A percentile compares a stretch with the other conserved stretches of the same genome.
Evolutionary conservation across 331 rosid genomes (phyloP).

Genomic region (Arachis monticola): DNA sequence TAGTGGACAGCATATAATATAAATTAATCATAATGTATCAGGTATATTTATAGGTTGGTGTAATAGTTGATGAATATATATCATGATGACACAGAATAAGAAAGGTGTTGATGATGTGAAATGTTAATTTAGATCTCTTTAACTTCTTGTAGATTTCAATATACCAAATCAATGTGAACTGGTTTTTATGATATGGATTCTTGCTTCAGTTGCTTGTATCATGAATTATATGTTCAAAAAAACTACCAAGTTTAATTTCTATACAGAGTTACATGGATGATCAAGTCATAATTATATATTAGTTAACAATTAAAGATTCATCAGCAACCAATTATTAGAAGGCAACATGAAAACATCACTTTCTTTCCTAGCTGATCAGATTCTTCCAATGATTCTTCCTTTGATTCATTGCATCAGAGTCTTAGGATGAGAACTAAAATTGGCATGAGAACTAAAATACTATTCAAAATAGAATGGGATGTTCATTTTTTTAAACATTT

Average conservation of each 20-base stretch:
- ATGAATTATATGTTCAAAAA: constrained; percentile 1
- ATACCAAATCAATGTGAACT: too few relatives aligned
- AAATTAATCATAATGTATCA: too few relatives aligned
- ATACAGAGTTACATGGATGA: too few relatives aligned
- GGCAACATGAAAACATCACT: constrained; percentile 5
- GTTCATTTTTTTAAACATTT: background rate
- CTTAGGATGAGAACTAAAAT: background rate
- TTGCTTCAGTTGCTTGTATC: background rate
- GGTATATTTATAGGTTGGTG: constrained; percentile 3
- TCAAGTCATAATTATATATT: too few relatives aligned
- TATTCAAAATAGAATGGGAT: too few relatives aligned
- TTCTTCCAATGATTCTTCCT: constrained; percentile 4
- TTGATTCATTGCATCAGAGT: background rate
- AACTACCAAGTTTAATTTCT: background rate
- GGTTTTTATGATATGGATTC: too few relatives aligned
- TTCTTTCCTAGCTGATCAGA: background rate
- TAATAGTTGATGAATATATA: background rate
- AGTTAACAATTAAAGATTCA: too few relatives aligned
- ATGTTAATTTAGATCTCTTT: background rate
- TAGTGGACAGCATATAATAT: constrained; percentile 6
- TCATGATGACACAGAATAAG: background rate
- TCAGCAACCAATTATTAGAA: too few relatives aligned
- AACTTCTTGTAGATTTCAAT: too few relatives aligned
- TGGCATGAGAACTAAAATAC: too few relatives aligned
- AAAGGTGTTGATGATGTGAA: background rate